Conservation (phyloP, 2,329 filamentous ascomycete genomes). For the Metarhizium humberi region DNA sequence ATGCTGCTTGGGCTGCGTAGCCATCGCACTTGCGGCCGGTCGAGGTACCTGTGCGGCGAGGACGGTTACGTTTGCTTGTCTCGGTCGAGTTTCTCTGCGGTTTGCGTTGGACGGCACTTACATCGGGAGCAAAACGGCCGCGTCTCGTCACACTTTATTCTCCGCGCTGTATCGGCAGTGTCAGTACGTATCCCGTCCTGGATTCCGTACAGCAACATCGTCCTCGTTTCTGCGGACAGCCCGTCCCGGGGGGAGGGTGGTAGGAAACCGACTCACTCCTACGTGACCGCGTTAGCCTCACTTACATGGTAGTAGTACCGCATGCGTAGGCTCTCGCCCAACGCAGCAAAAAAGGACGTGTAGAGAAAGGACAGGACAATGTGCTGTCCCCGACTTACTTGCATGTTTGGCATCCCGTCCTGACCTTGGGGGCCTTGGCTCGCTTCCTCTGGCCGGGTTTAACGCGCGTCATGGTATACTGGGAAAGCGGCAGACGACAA, state of each 20-base stretch:
- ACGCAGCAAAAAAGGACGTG: too few species aligned
- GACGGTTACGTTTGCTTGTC: background rate
- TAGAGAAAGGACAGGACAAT: too few species aligned
- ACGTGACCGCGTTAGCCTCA: background rate
- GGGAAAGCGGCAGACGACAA: background rate
- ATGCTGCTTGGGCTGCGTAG: background rate
- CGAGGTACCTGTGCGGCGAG: background rate
- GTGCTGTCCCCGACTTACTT: background rate
- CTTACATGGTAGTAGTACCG: too few species aligned
- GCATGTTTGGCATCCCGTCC: slow-evolving; percentile 1
- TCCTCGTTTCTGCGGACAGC: too few species aligned
- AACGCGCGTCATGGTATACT: background rate
- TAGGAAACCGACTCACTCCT: background rate
- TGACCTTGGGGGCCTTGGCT: slow-evolving; percentile 1
- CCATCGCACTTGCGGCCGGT: slow-evolving; percentile 1
- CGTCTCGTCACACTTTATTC: background rate
- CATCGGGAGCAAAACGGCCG: background rate
- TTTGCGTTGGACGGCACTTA: background rate
- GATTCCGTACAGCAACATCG: too few species aligned
- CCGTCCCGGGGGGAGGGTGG: background rate
- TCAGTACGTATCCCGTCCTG: background rate
- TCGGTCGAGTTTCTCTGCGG: background rate
- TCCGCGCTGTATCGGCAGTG: background rate
- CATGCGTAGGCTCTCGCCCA: too few species aligned
- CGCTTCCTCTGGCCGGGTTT: slow-evolving; percentile 2